A percentile compares a stretch with the other conserved stretches of the same genome.
These are phyloP conservation scores for Umbelopsis vinacea DNA, from an alignment of 192 early-diverging fungal species.

Conservation along the genomic window DNA sequence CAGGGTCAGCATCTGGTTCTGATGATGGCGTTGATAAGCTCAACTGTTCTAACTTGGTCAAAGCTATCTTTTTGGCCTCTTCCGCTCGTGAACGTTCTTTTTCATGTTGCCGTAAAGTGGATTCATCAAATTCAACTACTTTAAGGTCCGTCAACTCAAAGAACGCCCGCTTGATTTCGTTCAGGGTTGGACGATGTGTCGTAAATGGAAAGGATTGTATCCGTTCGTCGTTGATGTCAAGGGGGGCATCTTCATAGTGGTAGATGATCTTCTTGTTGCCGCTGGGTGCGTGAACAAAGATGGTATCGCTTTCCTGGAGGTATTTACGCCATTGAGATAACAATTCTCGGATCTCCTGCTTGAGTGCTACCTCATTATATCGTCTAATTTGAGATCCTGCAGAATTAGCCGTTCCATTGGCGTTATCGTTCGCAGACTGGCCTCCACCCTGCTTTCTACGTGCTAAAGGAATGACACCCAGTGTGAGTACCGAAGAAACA, in stretches of 20 bases:
- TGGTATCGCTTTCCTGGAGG: conserved; percentile 60
- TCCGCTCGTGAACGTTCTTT: conserved; percentile 33
- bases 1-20: background rate
- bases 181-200: conserved; percentile 74
- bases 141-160: conserved; percentile 65
- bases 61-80: conserved; percentile 29
- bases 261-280: conserved; percentile 57
- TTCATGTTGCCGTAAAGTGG: conserved; percentile 31
- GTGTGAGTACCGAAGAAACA: too few species aligned
- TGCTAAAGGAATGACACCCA: conserved; percentile 40
- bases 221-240: conserved; percentile 47
- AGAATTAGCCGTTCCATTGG: conserved; percentile 81
- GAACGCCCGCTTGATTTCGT: conserved; percentile 70
- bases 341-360: conserved; percentile 76
- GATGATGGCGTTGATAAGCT: conserved; percentile 19
- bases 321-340: conserved; percentile 72
- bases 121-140: conserved; percentile 47
- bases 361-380: conserved; percentile 86
- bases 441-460: conserved; percentile 95
- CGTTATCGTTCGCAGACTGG: conserved; percentile 80
- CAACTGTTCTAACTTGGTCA: conserved; percentile 15
- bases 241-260: conserved; percentile 52
- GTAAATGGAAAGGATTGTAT: conserved; percentile 79
- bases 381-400: conserved; percentile 90
- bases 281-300: conserved; percentile 81